These are phyloP conservation scores for Terana coerulea DNA, from an alignment of 768 basidiomycete species.

Conservation along the genomic window DNA sequence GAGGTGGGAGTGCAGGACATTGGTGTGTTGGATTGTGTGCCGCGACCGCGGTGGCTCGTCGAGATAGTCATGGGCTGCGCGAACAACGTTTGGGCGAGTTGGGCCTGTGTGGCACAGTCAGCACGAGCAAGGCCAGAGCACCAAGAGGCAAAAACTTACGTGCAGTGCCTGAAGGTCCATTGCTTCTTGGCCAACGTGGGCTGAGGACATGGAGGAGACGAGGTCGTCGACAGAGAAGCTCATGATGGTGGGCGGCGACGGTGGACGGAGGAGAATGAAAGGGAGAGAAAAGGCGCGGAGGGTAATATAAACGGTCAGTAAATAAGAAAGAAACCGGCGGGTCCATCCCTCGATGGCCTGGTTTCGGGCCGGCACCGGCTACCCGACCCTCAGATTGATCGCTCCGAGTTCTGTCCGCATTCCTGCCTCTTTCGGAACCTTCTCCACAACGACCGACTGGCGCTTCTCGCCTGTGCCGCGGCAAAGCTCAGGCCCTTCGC, in stretches of 20 bases:
- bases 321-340: neutral
- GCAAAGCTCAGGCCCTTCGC: neutral
- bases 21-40: conserved; percentile 21
- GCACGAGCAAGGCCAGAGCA: conserved; percentile 18
- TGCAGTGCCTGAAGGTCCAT: conserved; percentile 46
- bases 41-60: conserved; percentile 18
- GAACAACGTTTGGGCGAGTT: conserved; percentile 42
- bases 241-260: conserved; percentile 28
- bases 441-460: neutral
- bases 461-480: neutral
- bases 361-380: conserved; percentile 10
- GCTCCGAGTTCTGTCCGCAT: conserved; percentile 8
- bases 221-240: conserved; percentile 48
- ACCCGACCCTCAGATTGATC: neutral
- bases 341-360: conserved; percentile 1
- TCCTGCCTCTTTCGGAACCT: neutral
- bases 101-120: conserved; percentile 29
- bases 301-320: neutral
- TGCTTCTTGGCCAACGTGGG: conserved; percentile 53
- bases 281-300: neutral
- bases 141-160: conserved; percentile 28
- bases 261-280: neutral
- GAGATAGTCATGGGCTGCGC: conserved; percentile 27
- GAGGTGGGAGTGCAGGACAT: conserved; percentile 23
- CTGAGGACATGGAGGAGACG: conserved; percentile 41